Percentiles rank a stretch among this genome's conserved stretches.
phyloP scores from a whole-genome alignment of 192 early-diverging fungal species.

The Backusella australiensis region DNA sequence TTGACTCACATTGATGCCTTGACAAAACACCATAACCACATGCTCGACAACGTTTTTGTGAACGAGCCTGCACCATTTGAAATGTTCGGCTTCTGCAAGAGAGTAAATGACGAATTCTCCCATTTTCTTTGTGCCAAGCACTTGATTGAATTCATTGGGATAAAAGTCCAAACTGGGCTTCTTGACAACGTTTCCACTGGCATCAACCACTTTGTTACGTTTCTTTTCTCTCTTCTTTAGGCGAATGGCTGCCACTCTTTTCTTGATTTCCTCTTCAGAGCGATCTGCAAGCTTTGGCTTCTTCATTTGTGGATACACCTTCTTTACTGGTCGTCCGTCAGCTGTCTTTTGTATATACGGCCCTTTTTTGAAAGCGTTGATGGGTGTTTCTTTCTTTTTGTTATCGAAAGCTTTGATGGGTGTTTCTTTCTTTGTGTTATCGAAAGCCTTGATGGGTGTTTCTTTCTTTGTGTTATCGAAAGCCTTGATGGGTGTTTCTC shows the following conservation, averaged over 20 bases:
- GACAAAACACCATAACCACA: slow-evolving; percentile 38
- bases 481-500: background rate
- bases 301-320: slow-evolving; percentile 4
- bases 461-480: background rate
- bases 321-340: background rate
- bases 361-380: background rate
- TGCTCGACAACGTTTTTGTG: slow-evolving; percentile 38
- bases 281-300: background rate
- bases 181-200: background rate
- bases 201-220: background rate
- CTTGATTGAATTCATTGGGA: background rate
- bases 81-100: slow-evolving; percentile 35
- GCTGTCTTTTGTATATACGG: background rate
- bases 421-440: background rate
- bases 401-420: background rate
- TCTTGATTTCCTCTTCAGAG: slow-evolving; percentile 7
- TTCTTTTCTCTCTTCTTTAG: background rate
- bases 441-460: background rate
- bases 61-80: slow-evolving; percentile 35
- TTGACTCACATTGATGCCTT: slow-evolving; percentile 40
- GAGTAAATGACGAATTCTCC: slow-evolving; percentile 46
- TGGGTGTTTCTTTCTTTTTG: background rate
- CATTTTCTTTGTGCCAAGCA: slow-evolving; percentile 25
- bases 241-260: background rate
- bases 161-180: slow-evolving; percentile 9